These are phyloP conservation scores for Aurifilum marmelostoma DNA, from an alignment of 2,329 filamentous ascomycete genomes.

Conservation along the genomic window DNA sequence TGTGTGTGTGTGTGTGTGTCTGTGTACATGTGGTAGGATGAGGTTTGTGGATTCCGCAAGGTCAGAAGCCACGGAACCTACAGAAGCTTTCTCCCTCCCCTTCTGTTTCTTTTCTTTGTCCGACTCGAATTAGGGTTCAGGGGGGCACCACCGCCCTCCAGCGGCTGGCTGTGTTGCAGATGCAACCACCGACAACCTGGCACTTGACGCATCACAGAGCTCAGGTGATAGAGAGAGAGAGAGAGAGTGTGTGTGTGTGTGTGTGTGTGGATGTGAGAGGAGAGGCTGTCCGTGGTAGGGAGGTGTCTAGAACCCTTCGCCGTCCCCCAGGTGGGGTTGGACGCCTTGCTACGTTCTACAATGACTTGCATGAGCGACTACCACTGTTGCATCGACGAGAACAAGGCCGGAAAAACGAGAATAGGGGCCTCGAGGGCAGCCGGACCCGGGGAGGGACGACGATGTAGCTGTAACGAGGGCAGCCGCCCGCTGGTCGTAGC, in stretches of 20 bases:
- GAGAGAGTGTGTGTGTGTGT: too few relatives aligned
- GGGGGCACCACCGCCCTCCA: background rate
- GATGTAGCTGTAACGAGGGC: conserved; percentile 22
- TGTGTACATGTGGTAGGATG: background rate
- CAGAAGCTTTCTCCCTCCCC: background rate
- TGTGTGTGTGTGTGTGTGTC: background rate
- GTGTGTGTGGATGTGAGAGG: background rate
- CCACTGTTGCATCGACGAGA: background rate
- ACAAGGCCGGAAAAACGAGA: background rate
- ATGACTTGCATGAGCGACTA: background rate
- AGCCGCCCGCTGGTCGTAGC: too few relatives aligned
- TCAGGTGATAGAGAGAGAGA: too few relatives aligned
- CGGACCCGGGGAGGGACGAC: conserved; percentile 12
- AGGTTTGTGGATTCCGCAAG: background rate
- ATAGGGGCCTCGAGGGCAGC: conserved; percentile 6
- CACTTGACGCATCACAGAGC: conserved; percentile 5
- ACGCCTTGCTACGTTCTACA: conserved; percentile 4
- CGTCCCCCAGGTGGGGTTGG: conserved; percentile 1
- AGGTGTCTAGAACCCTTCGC: too few relatives aligned
- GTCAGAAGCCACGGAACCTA: background rate
- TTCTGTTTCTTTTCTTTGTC: background rate
- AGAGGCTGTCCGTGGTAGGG: conserved; percentile 17
- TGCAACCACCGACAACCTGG: conserved; percentile 15
- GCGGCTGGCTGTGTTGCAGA: conserved; percentile 13
- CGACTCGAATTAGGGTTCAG: background rate